A percentile compares a stretch with the other conserved stretches of the same genome.
phyloP scores from a whole-genome alignment of 2,329 filamentous ascomycete genomes.

The Amauroascus verrucosus region DNA sequence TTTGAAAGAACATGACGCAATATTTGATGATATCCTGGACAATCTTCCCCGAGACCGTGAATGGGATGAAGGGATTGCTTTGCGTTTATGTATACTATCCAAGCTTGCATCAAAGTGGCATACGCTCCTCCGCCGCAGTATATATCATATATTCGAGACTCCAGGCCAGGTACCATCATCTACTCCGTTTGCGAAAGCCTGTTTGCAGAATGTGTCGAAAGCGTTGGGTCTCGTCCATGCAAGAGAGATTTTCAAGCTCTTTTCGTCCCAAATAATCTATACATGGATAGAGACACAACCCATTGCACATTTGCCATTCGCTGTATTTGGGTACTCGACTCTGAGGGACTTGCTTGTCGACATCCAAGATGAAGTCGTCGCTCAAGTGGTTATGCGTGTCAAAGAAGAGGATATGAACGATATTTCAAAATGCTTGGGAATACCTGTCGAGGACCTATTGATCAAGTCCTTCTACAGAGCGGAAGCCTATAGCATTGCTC shows the following conservation, averaged over 20 bases:
- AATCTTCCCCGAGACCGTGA: slow-evolving; percentile 64
- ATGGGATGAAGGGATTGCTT: slow-evolving; percentile 70
- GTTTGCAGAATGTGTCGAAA: slow-evolving; percentile 56
- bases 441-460: slow-evolving; percentile 49
- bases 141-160: slow-evolving; percentile 91
- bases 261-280: slow-evolving; percentile 78
- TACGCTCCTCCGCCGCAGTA: slow-evolving; percentile 71
- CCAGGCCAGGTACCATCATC: slow-evolving; percentile 61
- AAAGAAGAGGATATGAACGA: slow-evolving; percentile 53
- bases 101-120: slow-evolving; percentile 74
- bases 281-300: slow-evolving; percentile 68
- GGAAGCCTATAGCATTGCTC: slow-evolving; percentile 73
- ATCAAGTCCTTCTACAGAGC: slow-evolving; percentile 62
- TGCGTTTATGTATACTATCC: slow-evolving; percentile 66
- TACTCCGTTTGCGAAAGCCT: slow-evolving; percentile 59
- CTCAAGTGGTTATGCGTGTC: slow-evolving; percentile 71
- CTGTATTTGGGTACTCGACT: slow-evolving; percentile 68
- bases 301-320: slow-evolving; percentile 65
- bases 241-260: slow-evolving; percentile 66
- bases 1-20: slow-evolving; percentile 69
- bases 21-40: slow-evolving; percentile 74
- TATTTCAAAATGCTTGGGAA: slow-evolving; percentile 50
- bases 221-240: slow-evolving; percentile 56
- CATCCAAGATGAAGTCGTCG: slow-evolving; percentile 66
- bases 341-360: slow-evolving; percentile 60